Evolutionary conservation across 2,329 filamentous ascomycete species (phyloP), one percentile per base, ranked within the genome.

Genomic region (Penicillium oxalicum): DNA sequence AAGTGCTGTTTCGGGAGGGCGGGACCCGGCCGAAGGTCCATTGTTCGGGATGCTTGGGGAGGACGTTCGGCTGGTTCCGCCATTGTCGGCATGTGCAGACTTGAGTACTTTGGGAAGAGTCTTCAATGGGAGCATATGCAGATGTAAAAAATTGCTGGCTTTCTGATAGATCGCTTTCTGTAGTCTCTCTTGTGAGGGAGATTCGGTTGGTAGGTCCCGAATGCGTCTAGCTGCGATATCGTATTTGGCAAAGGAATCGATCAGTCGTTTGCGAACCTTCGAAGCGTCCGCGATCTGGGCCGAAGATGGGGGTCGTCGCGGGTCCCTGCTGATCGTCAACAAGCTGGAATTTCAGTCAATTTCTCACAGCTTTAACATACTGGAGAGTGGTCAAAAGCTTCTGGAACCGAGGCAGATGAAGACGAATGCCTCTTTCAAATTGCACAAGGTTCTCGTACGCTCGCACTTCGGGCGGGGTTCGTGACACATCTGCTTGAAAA

Each of bases 41-140:
- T 65, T 61, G 32, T 48, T 51, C 12, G 57, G 57, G 11, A 57
- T 62, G 27, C 40, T 53, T 24, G 61, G 55, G 3, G 60, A 58
- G 44, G 54, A 61, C 35, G 55, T 53, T 9, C 60, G 44, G 47
- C 56, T 66, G 29, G 60, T 52, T 26, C 58, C 54, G 26, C 55
- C 60, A 5, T 54, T 52, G n/a, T 75, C 77, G 0, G 79, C 75
- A 0, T 76, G 77, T 9, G 80, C 78, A 58, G 84, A 80, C 54
- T 77, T 81, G 12, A 90, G 74, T 55, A 89, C 74, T 37, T 82
- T 80, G 0, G 86, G 86, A 0, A 90, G 73, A 27, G 81, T 81
- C 64, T 88, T 94, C 11, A 96, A 74, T 0, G 91, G 89, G 7
- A 96, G 77, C 88, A 96, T 94, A 61, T 96, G 88, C 4, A 89